Evolutionary conservation across 352 stramenopile genomes (phyloP).

Genomic region (Paralagenidium karlingii): DNA sequence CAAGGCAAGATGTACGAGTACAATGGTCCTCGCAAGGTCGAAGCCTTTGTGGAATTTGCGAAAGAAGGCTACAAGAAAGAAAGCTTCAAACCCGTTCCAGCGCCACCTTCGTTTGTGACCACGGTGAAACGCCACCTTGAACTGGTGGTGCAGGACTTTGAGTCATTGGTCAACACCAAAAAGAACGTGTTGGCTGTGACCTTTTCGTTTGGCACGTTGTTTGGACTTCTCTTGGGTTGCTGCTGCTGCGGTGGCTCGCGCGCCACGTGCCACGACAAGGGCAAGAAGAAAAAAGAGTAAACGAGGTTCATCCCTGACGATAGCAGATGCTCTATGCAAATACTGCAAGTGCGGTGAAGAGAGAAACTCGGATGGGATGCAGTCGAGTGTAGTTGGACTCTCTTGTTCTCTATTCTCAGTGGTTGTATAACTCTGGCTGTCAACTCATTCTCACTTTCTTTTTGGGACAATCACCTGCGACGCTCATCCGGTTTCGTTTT

Average conservation of each 20-base stretch:
- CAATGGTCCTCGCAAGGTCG: conserved; percentile 31
- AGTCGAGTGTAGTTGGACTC: no score
- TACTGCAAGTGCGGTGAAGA: no score
- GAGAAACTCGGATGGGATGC: no score
- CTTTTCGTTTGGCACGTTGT: conserved; percentile 46
- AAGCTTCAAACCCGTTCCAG: conserved; percentile 14
- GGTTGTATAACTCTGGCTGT: no score
- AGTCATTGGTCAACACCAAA: conserved; percentile 54
- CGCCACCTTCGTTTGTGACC: conserved; percentile 19
- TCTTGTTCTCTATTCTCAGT: no score
- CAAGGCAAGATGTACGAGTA: conserved; percentile 75
- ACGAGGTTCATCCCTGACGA: no score
- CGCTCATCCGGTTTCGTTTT: background rate
- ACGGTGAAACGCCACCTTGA: conserved; percentile 20
- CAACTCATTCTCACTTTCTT: no score
- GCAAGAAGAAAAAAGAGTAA: no score
- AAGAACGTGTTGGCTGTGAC: conserved; percentile 74
- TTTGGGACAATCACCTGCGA: conserved; percentile 1
- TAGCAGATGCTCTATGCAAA: no score
- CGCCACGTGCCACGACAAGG: no score
- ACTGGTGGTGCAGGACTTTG: conserved; percentile 49
- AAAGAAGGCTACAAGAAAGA: conserved; percentile 43
- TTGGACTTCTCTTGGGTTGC: conserved; percentile 56
- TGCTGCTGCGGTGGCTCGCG: no score
- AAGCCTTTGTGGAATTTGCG: conserved; percentile 47